These are phyloP conservation scores for Patellifolia procumbens DNA, from an alignment of 179 eudicot species.

Conservation along the genomic window DNA sequence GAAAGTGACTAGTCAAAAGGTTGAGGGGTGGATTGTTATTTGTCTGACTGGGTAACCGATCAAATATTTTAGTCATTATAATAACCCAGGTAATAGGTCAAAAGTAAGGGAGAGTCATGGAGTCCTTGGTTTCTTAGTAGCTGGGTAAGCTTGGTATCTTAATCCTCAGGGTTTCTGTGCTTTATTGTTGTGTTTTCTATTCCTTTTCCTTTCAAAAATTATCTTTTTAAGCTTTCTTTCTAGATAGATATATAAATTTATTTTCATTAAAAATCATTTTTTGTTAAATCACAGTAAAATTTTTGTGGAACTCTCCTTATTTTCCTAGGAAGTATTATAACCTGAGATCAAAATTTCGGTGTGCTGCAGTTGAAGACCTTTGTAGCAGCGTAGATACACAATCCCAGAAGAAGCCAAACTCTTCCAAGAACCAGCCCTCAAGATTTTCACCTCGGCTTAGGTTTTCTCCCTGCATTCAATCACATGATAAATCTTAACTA, in stretches of 20 bases:
- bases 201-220: background rate
- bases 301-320: background rate
- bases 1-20: no score
- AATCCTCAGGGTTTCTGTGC: background rate
- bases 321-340: background rate
- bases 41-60: no score
- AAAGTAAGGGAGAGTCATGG: background rate
- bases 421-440: conserved; percentile 1
- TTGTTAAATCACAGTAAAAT: background rate
- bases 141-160: background rate
- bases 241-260: background rate
- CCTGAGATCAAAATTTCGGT: background rate
- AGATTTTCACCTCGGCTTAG: conserved; percentile 2
- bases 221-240: background rate
- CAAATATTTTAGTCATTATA: no score
- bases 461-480: background rate
- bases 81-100: no score
- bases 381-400: background rate
- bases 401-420: background rate
- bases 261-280: background rate
- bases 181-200: background rate
- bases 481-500: background rate
- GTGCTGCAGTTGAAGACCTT: background rate
- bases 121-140: background rate
- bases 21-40: no score